Evolutionary conservation across 2,329 filamentous ascomycete genomes (phyloP).

Genomic region (Trichophyton verrucosum): DNA sequence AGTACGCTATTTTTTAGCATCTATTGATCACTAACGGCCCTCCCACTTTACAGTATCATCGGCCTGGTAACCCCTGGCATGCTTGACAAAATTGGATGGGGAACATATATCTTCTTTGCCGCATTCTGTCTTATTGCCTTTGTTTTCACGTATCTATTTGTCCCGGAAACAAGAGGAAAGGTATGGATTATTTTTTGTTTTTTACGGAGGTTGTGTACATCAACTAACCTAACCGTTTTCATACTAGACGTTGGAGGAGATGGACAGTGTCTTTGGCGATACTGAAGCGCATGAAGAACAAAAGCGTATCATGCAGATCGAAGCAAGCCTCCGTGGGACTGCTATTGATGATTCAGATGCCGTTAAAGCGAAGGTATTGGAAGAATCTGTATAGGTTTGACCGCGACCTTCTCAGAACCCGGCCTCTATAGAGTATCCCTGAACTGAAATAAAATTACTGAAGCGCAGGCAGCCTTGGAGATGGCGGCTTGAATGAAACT

Average conservation of each 20-base stretch:
- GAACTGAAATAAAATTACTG: neutral
- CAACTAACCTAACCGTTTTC: neutral
- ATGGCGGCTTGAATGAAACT: neutral
- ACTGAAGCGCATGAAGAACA: slow-evolving; percentile 28
- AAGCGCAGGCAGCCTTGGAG: neutral
- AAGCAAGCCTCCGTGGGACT: slow-evolving; percentile 24
- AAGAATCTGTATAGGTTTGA: neutral
- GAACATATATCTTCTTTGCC: slow-evolving; percentile 31
- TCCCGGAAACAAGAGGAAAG: slow-evolving; percentile 27
- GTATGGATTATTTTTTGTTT: slow-evolving; percentile 12
- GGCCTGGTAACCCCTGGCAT: slow-evolving; percentile 28
- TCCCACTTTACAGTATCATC: slow-evolving; percentile 19
- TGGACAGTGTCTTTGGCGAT: slow-evolving; percentile 39
- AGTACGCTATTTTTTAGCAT: neutral
- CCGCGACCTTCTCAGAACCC: too few relatives aligned
- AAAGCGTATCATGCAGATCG: slow-evolving; percentile 28
- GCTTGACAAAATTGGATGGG: slow-evolving; percentile 27
- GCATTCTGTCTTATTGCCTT: slow-evolving; percentile 27
- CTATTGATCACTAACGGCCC: neutral
- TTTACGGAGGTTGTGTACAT: neutral
- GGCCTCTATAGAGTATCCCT: neutral
- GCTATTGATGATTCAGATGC: slow-evolving; percentile 4
- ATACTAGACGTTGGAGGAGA: slow-evolving; percentile 41
- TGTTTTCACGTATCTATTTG: slow-evolving; percentile 24
- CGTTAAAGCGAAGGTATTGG: neutral